Percentiles rank a stretch among this genome's conserved stretches.
phyloP scores from a whole-genome alignment of 371 early-diverging fungal genomes.

The Nematocida ironsii region DNA sequence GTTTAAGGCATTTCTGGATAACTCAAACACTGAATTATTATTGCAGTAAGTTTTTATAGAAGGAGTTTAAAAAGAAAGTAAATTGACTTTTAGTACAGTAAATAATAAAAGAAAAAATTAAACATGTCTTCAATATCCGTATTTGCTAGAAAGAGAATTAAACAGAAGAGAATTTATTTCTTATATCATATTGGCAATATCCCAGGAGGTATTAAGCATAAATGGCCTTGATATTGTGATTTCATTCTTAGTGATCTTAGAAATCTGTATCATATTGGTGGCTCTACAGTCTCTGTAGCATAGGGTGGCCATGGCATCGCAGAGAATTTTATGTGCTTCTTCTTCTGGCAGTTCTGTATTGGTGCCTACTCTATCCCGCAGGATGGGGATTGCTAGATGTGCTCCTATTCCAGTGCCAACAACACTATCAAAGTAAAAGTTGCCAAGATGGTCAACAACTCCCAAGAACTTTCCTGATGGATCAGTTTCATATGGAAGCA shows the following conservation, averaged over 20 bases:
- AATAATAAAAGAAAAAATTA: too few relatives aligned
- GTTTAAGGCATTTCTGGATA: too few relatives aligned
- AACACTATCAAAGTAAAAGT: constrained; percentile 81
- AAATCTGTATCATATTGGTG: constrained; percentile 77
- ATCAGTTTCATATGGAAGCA: constrained; percentile 67
- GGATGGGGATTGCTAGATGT: constrained; percentile 86
- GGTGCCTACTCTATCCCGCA: constrained; percentile 73
- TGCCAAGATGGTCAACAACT: constrained; percentile 87
- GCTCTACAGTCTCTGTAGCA: constrained; percentile 92
- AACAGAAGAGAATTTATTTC: background rate
- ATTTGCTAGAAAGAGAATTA: too few relatives aligned
- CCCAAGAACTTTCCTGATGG: constrained; percentile 70
- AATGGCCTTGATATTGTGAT: constrained; percentile 23
- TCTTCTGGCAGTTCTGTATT: constrained; percentile 73
- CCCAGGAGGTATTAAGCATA: constrained; percentile 29
- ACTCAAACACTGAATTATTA: too few relatives aligned
- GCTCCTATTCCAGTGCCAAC: constrained; percentile 94
- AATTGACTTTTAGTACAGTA: too few relatives aligned
- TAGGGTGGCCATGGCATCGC: constrained; percentile 85
- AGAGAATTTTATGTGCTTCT: constrained; percentile 80
- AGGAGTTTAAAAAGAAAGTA: too few relatives aligned
- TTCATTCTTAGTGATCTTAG: constrained; percentile 40
- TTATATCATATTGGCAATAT: constrained; percentile 19
- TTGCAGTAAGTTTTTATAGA: too few relatives aligned
- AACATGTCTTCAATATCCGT: too few relatives aligned